Percentiles rank a stretch among this genome's conserved stretches.
These are phyloP conservation scores for Filobasidium floriforme DNA, from an alignment of 768 basidiomycete species.

Conservation along the genomic window DNA sequence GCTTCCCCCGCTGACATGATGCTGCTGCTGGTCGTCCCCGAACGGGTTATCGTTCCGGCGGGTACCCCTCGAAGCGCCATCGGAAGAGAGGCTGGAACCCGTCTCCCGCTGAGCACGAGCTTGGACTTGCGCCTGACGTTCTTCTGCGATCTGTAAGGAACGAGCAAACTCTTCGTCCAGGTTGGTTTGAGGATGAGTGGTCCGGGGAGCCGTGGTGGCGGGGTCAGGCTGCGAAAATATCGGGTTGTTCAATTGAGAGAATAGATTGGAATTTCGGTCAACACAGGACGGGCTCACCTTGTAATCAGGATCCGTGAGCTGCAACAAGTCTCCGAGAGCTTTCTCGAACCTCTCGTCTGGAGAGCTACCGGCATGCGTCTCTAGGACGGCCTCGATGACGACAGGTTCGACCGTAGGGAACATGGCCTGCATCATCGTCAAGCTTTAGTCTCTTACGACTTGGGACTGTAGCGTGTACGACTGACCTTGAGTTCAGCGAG, in stretches of 20 bases:
- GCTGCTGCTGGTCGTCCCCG: not conserved
- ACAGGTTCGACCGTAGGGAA: slow-evolving; percentile 40
- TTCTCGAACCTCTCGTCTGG: slow-evolving; percentile 29
- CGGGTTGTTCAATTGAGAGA: too few relatives aligned
- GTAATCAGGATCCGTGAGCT: slow-evolving; percentile 44
- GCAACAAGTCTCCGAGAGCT: slow-evolving; percentile 42
- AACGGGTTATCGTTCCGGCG: not conserved
- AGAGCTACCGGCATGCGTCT: slow-evolving; percentile 24
- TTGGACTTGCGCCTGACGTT: slow-evolving; percentile 28
- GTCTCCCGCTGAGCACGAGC: slow-evolving; percentile 5
- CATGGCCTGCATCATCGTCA: slow-evolving; percentile 30
- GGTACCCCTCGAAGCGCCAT: slow-evolving; percentile 27
- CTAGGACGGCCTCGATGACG: slow-evolving; percentile 42
- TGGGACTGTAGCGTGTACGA: not conserved
- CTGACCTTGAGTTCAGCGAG: slow-evolving; percentile 7
- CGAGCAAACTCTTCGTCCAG: slow-evolving; percentile 44
- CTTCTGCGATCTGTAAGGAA: slow-evolving; percentile 38
- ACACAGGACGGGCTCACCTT: slow-evolving; percentile 20
- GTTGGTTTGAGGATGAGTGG: slow-evolving; percentile 36
- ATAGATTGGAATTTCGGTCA: too few relatives aligned
- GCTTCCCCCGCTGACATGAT: slow-evolving; percentile 22
- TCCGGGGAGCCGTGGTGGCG: not conserved
- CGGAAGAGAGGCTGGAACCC: slow-evolving; percentile 1
- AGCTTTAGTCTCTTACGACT: not conserved
- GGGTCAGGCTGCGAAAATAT: not conserved